phyloP scores from a whole-genome alignment of 2,329 filamentous ascomycete species.

The Aspergillus ochraceus region DNA sequence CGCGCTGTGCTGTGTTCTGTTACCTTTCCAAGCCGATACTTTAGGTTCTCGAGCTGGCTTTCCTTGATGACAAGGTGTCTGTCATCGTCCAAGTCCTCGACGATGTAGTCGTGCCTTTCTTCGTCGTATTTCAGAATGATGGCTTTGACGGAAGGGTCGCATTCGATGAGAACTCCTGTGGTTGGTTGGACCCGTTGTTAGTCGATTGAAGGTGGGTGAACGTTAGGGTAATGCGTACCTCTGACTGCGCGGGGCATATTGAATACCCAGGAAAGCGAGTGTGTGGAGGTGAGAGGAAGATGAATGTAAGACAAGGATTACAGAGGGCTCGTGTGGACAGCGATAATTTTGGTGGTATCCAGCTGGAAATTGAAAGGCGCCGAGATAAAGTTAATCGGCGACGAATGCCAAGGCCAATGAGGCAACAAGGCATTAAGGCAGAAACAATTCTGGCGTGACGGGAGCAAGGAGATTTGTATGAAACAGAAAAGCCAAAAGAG shows the following conservation, averaged over 20 bases:
- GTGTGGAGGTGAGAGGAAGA: no score
- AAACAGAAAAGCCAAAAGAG: neutral
- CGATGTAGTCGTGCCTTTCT: constrained; percentile 48
- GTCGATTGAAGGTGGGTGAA: neutral
- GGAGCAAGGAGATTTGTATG: neutral
- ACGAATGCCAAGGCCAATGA: neutral
- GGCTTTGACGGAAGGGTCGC: constrained; percentile 51
- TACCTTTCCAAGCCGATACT: constrained; percentile 44
- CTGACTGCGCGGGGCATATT: constrained; percentile 44
- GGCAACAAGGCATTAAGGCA: constrained; percentile 5
- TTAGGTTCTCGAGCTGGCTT: constrained; percentile 45
- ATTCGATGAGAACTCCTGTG: constrained; percentile 48
- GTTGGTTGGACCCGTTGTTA: constrained; percentile 1
- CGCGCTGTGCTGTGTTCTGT: neutral
- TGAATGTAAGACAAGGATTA: neutral
- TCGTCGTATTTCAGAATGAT: constrained; percentile 51
- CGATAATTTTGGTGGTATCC: neutral
- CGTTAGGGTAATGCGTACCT: constrained; percentile 25
- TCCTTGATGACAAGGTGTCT: constrained; percentile 49
- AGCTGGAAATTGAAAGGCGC: neutral
- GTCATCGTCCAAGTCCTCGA: constrained; percentile 50
- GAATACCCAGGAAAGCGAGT: neutral
- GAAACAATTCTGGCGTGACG: neutral
- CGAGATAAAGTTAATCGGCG: neutral
- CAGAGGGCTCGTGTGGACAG: neutral